Evolutionary conservation across 2,329 filamentous ascomycete genomes (phyloP), one percentile per base, ranked within the genome.

Genomic region (Fusarium chlamydosporum): DNA sequence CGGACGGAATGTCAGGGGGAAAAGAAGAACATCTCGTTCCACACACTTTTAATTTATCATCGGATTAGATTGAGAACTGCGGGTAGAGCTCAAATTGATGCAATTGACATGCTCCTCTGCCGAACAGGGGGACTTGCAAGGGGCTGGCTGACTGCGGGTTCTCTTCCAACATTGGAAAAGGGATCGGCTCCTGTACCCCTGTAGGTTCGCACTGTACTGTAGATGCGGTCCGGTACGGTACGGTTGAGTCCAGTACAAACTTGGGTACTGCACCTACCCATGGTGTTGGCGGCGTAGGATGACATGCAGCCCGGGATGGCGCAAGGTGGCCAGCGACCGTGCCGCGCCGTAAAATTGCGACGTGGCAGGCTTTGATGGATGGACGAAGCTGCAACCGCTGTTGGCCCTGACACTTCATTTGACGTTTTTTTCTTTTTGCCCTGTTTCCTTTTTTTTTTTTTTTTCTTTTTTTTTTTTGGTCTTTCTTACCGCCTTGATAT

Each of bases 321-420:
- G 72, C 60, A 58, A 73, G 74, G 71, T 67, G 66, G 41, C 61
- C 60, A 63, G 72, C 54, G 61, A 68, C 68, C 68, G 71, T 66
- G 70, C 70, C 73, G 72, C 72, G 62, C 74, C 72, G 68, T 70
- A 60, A 75, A 72, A 75, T 75, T 75, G 72, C 72, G 72, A 75
- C 74, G 72, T 75, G 72, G 73, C 74, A 73, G 66, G 48, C 67
- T 60, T 56, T 56, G 61, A 38, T 70, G 67, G 67, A 67, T 64
- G 42, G 56, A 65, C 53, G 52, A 56, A 50, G 52, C 51, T 69
- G 55, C 57, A 58, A 62, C 51, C 43, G 41, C 34, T 45, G 38
- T 51, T 42, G 48, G 57, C 54, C 71, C 71, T 62, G 56, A 45
- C 50, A 47, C 43, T 51, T 34, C 16, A 5, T 46, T 47, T 47